Evolutionary conservation across 192 early-diverging fungal genomes (phyloP).

Genomic region (Coemansia sp.): DNA sequence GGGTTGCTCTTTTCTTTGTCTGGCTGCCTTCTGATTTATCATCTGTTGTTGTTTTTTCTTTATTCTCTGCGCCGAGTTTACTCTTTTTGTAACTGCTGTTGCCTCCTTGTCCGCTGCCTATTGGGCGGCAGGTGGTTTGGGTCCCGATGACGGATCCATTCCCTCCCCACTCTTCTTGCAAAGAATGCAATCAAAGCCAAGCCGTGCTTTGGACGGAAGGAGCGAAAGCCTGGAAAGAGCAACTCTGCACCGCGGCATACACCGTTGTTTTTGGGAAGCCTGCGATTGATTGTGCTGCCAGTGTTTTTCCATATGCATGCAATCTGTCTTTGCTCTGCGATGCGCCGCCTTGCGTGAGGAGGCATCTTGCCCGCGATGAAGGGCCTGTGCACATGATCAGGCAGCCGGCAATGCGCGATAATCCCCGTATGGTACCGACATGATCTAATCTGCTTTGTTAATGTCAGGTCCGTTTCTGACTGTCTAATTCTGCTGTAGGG

Average conservation of each 20-base stretch:
- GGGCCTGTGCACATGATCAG: conserved; percentile 4
- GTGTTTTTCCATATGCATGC: background rate
- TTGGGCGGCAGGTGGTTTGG: too few relatives aligned
- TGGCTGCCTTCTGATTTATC: conserved; percentile 9
- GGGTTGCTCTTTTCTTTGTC: conserved; percentile 2
- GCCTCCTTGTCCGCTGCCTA: too few relatives aligned
- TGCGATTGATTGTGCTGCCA: background rate
- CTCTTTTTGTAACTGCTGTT: too few relatives aligned
- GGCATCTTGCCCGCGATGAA: background rate
- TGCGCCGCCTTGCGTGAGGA: background rate
- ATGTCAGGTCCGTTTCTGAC: background rate
- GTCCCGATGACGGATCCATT: too few relatives aligned
- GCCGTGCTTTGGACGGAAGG: too few relatives aligned
- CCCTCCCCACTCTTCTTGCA: too few relatives aligned
- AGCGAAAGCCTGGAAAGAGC: background rate
- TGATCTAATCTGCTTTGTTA: background rate
- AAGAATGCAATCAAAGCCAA: too few relatives aligned
- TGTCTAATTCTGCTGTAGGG: conserved; percentile 43
- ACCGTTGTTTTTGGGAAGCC: background rate
- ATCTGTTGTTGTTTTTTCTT: background rate
- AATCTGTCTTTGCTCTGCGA: background rate
- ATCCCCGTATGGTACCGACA: background rate
- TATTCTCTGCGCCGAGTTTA: too few relatives aligned
- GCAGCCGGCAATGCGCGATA: background rate
- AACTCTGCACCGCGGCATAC: background rate